Conservation (phyloP, 1,139 yeast species). For the Saccharomyces hybrid region DNA sequence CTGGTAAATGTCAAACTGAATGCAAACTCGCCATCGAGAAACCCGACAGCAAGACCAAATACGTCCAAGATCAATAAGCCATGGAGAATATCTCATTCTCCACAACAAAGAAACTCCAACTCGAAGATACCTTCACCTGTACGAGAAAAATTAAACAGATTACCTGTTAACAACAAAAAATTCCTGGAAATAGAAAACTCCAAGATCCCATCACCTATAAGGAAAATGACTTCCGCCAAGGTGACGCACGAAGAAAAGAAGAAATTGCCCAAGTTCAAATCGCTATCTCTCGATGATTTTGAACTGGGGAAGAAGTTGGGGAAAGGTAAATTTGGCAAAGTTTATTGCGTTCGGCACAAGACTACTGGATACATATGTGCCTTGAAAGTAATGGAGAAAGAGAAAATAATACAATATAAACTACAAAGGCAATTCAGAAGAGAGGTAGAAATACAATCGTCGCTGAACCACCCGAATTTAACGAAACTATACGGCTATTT, state of each 20-base stretch:
- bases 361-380: constrained; percentile 77
- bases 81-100: constrained; percentile 16
- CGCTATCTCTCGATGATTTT: constrained; percentile 45
- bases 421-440: constrained; percentile 84
- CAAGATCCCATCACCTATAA: background rate
- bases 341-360: constrained; percentile 78
- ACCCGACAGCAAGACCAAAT: background rate
- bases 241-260: background rate
- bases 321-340: constrained; percentile 88
- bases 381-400: constrained; percentile 80
- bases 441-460: constrained; percentile 85
- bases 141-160: constrained; percentile 1
- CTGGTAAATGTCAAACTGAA: constrained; percentile 20
- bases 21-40: constrained; percentile 6
- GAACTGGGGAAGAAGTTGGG: constrained; percentile 86
- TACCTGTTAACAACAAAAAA: background rate
- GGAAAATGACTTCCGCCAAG: background rate
- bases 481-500: constrained; percentile 81
- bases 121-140: constrained; percentile 12
- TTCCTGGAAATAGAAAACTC: background rate
- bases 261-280: constrained; percentile 4
- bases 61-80: constrained; percentile 5
- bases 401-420: constrained; percentile 63
- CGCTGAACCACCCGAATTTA: constrained; percentile 67
- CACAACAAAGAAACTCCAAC: constrained; percentile 8